These are phyloP conservation scores for Metschnikowia hibisci DNA, from an alignment of 805 yeast genomes.

Conservation along the genomic window DNA sequence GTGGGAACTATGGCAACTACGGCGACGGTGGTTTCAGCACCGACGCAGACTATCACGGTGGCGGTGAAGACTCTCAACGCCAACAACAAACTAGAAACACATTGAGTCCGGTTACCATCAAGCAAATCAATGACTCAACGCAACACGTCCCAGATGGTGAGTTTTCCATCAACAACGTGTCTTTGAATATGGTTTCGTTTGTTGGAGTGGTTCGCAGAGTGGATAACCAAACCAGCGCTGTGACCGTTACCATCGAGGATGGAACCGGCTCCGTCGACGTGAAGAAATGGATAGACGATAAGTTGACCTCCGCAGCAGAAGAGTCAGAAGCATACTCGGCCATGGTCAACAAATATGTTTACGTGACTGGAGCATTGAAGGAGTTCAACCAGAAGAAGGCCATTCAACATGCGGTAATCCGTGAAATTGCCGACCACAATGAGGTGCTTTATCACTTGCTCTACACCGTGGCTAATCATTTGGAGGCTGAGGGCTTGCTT, in stretches of 20 bases:
- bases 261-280: slow-evolving; percentile 64
- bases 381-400: slow-evolving; percentile 63
- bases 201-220: slow-evolving; percentile 70
- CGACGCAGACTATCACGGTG: slow-evolving; percentile 13
- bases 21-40: slow-evolving; percentile 20
- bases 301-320: slow-evolving; percentile 27
- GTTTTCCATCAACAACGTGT: slow-evolving; percentile 54
- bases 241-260: slow-evolving; percentile 64
- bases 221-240: slow-evolving; percentile 52
- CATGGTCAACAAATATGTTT: slow-evolving; percentile 54
- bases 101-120: slow-evolving; percentile 65
- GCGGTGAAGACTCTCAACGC: slow-evolving; percentile 13
- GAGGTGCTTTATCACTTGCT: slow-evolving; percentile 66
- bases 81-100: slow-evolving; percentile 15
- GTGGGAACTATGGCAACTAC: slow-evolving; percentile 13
- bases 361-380: slow-evolving; percentile 45
- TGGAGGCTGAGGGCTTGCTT: slow-evolving; percentile 50
- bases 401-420: slow-evolving; percentile 60
- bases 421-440: slow-evolving; percentile 57
- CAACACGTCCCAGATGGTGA: slow-evolving; percentile 68
- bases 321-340: slow-evolving; percentile 32
- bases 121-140: slow-evolving; percentile 60
- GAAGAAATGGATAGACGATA: slow-evolving; percentile 52
- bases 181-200: slow-evolving; percentile 57
- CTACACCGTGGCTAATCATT: slow-evolving; percentile 56